Evolutionary conservation across 2,329 filamentous ascomycete genomes (phyloP).

Genomic region (Balansia obtecta): DNA sequence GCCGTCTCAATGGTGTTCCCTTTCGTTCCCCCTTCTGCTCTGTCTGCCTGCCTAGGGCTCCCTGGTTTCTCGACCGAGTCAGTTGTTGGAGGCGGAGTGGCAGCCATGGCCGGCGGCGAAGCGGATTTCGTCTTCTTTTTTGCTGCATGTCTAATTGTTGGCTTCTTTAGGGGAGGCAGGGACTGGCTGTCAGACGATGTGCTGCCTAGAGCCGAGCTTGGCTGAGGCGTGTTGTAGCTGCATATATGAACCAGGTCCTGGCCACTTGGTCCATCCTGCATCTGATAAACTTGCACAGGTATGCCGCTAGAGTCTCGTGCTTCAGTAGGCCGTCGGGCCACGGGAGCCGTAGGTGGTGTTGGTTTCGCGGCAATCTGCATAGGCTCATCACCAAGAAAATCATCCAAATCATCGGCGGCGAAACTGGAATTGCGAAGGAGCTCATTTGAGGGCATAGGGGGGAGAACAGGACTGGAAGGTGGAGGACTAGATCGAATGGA

Average conservation of each 20-base stretch:
- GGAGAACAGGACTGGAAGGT: constrained; percentile 69
- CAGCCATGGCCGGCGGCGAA: constrained; percentile 16
- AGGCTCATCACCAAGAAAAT: constrained; percentile 52
- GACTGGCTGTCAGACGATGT: constrained; percentile 10
- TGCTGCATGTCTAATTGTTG: constrained; percentile 8
- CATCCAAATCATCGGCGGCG: constrained; percentile 66
- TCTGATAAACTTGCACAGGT: constrained; percentile 31
- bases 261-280: constrained; percentile 23
- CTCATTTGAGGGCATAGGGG: constrained; percentile 48
- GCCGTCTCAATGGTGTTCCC: neutral
- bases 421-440: constrained; percentile 66
- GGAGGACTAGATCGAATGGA: constrained; percentile 48
- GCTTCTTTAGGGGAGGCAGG: constrained; percentile 14
- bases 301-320: constrained; percentile 22
- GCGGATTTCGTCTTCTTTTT: constrained; percentile 11
- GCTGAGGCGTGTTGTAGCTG: constrained; percentile 19
- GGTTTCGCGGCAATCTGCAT: constrained; percentile 27
- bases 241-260: constrained; percentile 24
- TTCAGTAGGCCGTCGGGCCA: constrained; percentile 14
- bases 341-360: constrained; percentile 11
- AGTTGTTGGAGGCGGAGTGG: constrained; percentile 28
- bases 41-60: constrained; percentile 13
- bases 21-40: neutral
- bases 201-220: constrained; percentile 6
- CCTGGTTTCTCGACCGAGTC: constrained; percentile 21